Evolutionary conservation across 2,329 filamentous ascomycete genomes (phyloP).

Genomic region (Colletotrichum higginsianum): DNA sequence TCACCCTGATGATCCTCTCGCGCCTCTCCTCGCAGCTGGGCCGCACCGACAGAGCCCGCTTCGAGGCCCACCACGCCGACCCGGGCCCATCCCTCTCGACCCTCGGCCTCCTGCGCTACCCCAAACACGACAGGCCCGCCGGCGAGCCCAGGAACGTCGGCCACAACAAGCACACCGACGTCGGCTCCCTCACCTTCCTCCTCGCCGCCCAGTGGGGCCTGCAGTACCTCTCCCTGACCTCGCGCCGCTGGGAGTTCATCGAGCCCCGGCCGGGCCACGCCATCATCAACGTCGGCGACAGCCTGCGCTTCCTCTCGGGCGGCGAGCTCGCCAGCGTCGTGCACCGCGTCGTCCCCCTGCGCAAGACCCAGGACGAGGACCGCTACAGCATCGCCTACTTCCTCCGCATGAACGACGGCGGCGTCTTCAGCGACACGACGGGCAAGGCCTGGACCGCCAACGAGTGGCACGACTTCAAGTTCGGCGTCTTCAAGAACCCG

Average conservation of each 20-base stretch:
- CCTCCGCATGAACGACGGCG: conserved; percentile 24
- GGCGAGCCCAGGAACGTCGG: conserved; percentile 24
- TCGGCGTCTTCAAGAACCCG: not conserved
- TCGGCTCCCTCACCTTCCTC: conserved; percentile 49
- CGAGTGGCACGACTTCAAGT: not conserved
- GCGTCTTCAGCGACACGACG: conserved; percentile 18
- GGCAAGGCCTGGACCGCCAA: too few relatives aligned
- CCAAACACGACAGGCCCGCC: not conserved
- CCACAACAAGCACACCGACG: conserved; percentile 50
- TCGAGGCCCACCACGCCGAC: not conserved
- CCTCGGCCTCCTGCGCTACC: not conserved
- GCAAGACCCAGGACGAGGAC: not conserved
- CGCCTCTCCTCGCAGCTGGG: too few relatives aligned
- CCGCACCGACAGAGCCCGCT: too few relatives aligned
- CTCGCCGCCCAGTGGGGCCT: conserved; percentile 50
- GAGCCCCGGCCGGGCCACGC: conserved; percentile 48
- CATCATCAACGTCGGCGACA: conserved; percentile 53
- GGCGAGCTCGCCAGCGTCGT: conserved; percentile 27
- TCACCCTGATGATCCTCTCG: too few relatives aligned
- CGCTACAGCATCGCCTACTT: conserved; percentile 39
- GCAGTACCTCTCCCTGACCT: conserved; percentile 43
- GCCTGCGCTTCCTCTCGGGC: conserved; percentile 43
- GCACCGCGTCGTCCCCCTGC: conserved; percentile 34
- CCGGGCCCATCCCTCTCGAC: not conserved
- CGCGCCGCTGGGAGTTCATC: conserved; percentile 46